A percentile compares a stretch with the other conserved stretches of the same genome.
phyloP scores from a whole-genome alignment of 352 stramenopile species.

The Pythium grandisporangium region DNA sequence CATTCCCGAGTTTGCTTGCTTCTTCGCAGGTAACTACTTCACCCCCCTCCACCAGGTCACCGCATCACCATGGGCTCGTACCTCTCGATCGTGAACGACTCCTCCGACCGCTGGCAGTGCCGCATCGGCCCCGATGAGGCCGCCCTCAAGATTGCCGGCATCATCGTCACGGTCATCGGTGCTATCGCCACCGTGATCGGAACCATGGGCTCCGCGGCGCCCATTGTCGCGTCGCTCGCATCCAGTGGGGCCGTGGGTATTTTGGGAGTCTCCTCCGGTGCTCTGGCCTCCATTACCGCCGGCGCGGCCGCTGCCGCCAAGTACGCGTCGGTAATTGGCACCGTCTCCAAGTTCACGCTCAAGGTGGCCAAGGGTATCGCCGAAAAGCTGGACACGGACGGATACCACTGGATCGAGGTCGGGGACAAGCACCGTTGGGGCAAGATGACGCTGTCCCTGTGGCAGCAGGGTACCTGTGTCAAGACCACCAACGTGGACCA shows the following conservation, averaged over 20 bases:
- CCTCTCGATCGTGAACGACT: slow-evolving; percentile 11
- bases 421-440: too few species aligned
- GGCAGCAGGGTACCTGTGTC: slow-evolving; percentile 28
- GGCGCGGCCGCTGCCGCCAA: not conserved
- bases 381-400: slow-evolving; percentile 12
- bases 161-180: slow-evolving; percentile 2
- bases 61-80: slow-evolving; percentile 10
- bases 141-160: slow-evolving; percentile 6
- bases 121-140: slow-evolving; percentile 5
- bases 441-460: too few species aligned
- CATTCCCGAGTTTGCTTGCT: too few species aligned
- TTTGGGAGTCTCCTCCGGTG: slow-evolving; percentile 6
- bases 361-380: slow-evolving; percentile 22
- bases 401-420: too few species aligned
- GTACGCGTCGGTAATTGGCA: slow-evolving; percentile 10
- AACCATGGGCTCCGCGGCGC: slow-evolving; percentile 1
- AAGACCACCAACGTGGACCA: slow-evolving; percentile 22
- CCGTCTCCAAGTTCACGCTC: slow-evolving; percentile 19
- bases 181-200: slow-evolving; percentile 1
- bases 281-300: not conserved
- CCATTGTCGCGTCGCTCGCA: not conserved
- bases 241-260: slow-evolving; percentile 1
- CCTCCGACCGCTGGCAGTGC: slow-evolving; percentile 7
- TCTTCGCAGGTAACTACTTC: too few species aligned
- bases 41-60: too few species aligned